These are phyloP conservation scores for grape (Vitis vinifera) DNA, from an alignment of 164 flowering plant species.

Conservation along the genomic window ASM3070453v1 NC_081819.1:19756501-19757000, in stretches of 20 bases:
- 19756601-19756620: conserved; percentile 6
- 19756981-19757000: not conserved
- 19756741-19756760: conserved; percentile 98
- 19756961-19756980: conserved; percentile 21
- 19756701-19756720: conserved; percentile 71
- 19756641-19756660: conserved; percentile 13
- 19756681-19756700: conserved; percentile 80
- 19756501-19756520: conserved; percentile 10
- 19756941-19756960: conserved; percentile 10
- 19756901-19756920: not conserved
- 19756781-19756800: conserved; percentile 45
- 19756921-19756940: not conserved
- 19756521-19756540: conserved; percentile 13
- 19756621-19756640: conserved; percentile 16
- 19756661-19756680: conserved; percentile 42
- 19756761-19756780: conserved; percentile 59
- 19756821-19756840: conserved; percentile 24
- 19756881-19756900: not conserved
- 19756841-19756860: conserved; percentile 28
- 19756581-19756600: conserved; percentile 11
- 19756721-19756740: conserved; percentile 96
- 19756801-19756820: conserved; percentile 30
- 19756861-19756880: not conserved
- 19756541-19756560: conserved; percentile 3
- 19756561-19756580: not conserved